Percentiles rank a stretch among this genome's conserved stretches.
Conservation (phyloP, 2,329 filamentous ascomycete genomes). For the Aureobasidium sp. region DNA sequence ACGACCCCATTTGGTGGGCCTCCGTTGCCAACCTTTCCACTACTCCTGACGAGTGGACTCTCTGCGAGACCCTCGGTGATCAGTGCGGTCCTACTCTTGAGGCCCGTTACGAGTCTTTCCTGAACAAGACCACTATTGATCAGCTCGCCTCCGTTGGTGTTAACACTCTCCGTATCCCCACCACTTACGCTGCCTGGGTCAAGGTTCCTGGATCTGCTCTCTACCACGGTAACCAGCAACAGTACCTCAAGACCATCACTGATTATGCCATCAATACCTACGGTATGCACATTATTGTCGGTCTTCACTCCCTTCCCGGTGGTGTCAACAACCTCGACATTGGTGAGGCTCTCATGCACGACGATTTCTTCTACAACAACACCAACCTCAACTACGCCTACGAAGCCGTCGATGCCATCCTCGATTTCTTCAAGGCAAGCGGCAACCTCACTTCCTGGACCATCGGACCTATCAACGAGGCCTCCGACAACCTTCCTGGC, state of each 20-base stretch:
- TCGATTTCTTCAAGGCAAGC: conserved; percentile 17
- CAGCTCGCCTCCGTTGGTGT: conserved; percentile 28
- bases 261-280: conserved; percentile 33
- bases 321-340: conserved; percentile 28
- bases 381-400: conserved; percentile 29
- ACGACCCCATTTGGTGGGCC: conserved; percentile 25
- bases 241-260: conserved; percentile 28
- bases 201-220: conserved; percentile 29
- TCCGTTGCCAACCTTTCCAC: conserved; percentile 20
- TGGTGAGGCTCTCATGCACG: conserved; percentile 26
- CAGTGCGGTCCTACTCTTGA: conserved; percentile 28
- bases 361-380: conserved; percentile 32
- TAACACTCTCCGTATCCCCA: conserved; percentile 32
- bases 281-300: conserved; percentile 33
- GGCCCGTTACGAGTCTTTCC: conserved; percentile 27
- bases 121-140: conserved; percentile 30
- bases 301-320: conserved; percentile 29
- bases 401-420: conserved; percentile 15
- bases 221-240: conserved; percentile 30
- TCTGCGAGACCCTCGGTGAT: conserved; percentile 28
- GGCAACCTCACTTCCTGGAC: conserved; percentile 15
- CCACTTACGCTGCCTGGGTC: conserved; percentile 34
- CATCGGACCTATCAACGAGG: conserved; percentile 18
- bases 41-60: conserved; percentile 31
- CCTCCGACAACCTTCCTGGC: conserved; percentile 28